Evolutionary conservation across 805 yeast genomes (phyloP).

Genomic region (Ogataea dorogensis): DNA sequence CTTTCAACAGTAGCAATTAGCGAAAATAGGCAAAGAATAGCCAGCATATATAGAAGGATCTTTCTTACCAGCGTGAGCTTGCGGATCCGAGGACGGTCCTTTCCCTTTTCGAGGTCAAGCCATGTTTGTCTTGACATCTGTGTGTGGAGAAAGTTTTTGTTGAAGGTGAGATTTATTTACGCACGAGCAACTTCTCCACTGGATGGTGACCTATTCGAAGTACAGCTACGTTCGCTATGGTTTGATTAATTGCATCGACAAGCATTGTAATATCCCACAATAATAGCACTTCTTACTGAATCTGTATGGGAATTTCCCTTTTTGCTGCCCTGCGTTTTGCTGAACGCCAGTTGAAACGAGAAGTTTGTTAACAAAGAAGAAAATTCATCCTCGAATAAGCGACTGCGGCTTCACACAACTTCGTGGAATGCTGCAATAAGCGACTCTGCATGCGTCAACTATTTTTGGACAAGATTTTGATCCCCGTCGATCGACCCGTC

Average conservation of each 20-base stretch:
- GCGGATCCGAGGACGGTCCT: neutral
- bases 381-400: neutral
- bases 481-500: constrained; percentile 5
- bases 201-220: too few relatives aligned
- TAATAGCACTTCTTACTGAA: neutral
- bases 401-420: neutral
- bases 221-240: too few relatives aligned
- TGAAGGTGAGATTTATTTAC: neutral
- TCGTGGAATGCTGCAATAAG: neutral
- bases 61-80: constrained; percentile 1
- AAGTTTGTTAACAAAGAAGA: too few relatives aligned
- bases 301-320: too few relatives aligned
- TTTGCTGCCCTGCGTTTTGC: too few relatives aligned
- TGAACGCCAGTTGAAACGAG: too few relatives aligned
- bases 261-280: too few relatives aligned
- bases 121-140: constrained; percentile 2
- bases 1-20: neutral
- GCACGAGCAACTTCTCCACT: constrained; percentile 2
- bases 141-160: neutral
- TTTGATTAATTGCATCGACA: too few relatives aligned
- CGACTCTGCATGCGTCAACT: neutral
- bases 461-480: neutral
- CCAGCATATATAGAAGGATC: constrained; percentile 1
- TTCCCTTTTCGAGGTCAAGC: constrained; percentile 6
- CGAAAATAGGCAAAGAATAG: constrained; percentile 1